These are phyloP conservation scores for Salisapilia sapeloensis DNA, from an alignment of 352 stramenopile genomes.

Conservation along the genomic window DNA sequence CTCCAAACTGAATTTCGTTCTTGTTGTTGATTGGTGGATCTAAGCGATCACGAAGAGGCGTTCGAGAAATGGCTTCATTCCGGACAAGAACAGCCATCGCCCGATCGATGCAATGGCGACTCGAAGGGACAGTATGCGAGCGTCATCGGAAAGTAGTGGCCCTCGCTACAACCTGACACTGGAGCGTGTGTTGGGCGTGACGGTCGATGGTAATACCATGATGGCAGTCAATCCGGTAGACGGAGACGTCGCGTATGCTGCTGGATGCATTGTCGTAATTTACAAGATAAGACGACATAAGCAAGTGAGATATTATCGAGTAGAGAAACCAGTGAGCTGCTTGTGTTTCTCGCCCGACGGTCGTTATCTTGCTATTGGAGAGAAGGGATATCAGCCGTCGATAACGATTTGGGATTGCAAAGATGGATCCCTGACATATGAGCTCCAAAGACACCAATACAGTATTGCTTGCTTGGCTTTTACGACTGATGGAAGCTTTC, in stretches of 20 bases:
- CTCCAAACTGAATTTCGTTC: no score
- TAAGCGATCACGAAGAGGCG: no score
- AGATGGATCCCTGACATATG: conserved; percentile 58
- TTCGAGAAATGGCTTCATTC: no score
- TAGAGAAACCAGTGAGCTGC: conserved; percentile 70
- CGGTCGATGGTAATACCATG: conserved; percentile 52
- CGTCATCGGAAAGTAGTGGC: no score
- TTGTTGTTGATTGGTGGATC: no score
- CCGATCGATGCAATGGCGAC: no score
- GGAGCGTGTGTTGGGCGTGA: conserved; percentile 67
- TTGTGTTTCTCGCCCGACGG: conserved; percentile 72
- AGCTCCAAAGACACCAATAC: conserved; percentile 71
- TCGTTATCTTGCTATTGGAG: conserved; percentile 74
- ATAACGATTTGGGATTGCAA: conserved; percentile 79
- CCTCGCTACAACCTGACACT: no score
- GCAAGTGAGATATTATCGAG: conserved; percentile 78
- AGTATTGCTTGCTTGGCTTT: conserved; percentile 71
- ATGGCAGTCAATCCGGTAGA: conserved; percentile 59
- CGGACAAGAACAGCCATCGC: no score
- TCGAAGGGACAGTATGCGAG: no score
- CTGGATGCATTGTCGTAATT: conserved; percentile 81
- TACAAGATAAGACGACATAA: conserved; percentile 78
- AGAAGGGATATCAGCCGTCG: conserved; percentile 65
- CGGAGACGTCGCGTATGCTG: conserved; percentile 72
- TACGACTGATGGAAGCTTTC: conserved; percentile 28